These are phyloP conservation scores for Plasmodium malariae DNA, from an alignment of 169 alveolate species.

Conservation along the genomic window DNA sequence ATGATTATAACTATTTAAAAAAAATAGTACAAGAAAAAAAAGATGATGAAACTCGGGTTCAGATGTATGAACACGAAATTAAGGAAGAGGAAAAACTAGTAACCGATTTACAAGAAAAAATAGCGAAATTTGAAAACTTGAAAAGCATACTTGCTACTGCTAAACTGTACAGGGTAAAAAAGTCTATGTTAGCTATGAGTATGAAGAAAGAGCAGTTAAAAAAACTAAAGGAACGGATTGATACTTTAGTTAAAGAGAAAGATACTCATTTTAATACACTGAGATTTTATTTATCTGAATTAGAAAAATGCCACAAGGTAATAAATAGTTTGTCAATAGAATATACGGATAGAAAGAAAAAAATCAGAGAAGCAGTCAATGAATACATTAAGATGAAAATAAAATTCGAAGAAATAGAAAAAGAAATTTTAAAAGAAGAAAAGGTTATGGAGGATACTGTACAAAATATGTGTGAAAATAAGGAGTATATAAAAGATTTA, in stretches of 20 bases:
- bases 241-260: slow-evolving; percentile 69
- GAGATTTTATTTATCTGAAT: slow-evolving; percentile 46
- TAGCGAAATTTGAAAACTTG: slow-evolving; percentile 27
- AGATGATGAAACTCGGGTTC: slow-evolving; percentile 35
- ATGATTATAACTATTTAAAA: slow-evolving; percentile 47
- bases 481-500: slow-evolving; percentile 30
- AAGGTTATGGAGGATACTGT: slow-evolving; percentile 59
- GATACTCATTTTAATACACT: slow-evolving; percentile 32
- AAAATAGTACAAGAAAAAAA: slow-evolving; percentile 62
- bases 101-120: slow-evolving; percentile 31
- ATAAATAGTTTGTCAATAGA: slow-evolving; percentile 26
- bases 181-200: slow-evolving; percentile 31
- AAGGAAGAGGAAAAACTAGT: slow-evolving; percentile 37
- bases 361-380: slow-evolving; percentile 48
- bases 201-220: slow-evolving; percentile 55
- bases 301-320: slow-evolving; percentile 75
- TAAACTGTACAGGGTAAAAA: slow-evolving; percentile 26
- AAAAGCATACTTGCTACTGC: slow-evolving; percentile 21
- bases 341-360: slow-evolving; percentile 5
- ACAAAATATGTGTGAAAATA: slow-evolving; percentile 29
- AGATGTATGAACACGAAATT: slow-evolving; percentile 70
- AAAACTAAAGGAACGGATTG: slow-evolving; percentile 64
- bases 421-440: slow-evolving; percentile 30
- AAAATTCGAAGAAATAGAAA: slow-evolving; percentile 25
- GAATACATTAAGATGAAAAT: slow-evolving; percentile 28